Conservation (phyloP, 2,329 filamentous ascomycete genomes). For the Sporothrix brasiliensis region DNA sequence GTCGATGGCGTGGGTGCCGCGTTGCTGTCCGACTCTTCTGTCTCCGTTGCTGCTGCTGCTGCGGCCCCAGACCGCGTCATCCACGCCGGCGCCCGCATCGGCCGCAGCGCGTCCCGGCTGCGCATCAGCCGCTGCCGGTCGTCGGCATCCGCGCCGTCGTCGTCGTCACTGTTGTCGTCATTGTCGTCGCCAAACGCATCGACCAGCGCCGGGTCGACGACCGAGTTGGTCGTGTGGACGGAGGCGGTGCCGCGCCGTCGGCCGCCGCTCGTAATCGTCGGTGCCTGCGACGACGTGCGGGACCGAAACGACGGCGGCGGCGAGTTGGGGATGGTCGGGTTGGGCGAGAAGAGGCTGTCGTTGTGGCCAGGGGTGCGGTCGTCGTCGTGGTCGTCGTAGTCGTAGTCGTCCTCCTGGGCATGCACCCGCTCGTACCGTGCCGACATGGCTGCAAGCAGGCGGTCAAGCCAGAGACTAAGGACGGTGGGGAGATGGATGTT, state of each 20-base stretch:
- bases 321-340: conserved; percentile 54
- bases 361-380: conserved; percentile 47
- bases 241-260: conserved; percentile 14
- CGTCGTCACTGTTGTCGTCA: conserved; percentile 83
- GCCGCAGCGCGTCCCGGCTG: conserved; percentile 48
- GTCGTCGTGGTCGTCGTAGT: conserved; percentile 58
- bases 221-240: neutral
- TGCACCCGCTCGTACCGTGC: conserved; percentile 62
- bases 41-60: neutral
- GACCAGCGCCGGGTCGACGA: conserved; percentile 77
- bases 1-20: neutral
- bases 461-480: neutral
- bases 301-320: conserved; percentile 87
- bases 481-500: neutral
- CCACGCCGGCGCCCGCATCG: conserved; percentile 34
- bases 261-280: neutral
- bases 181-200: conserved; percentile 89
- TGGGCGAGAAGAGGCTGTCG: conserved; percentile 48
- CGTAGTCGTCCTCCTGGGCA: conserved; percentile 45
- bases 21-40: neutral
- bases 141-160: conserved; percentile 76
- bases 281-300: conserved; percentile 65
- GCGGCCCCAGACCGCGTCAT: conserved; percentile 35
- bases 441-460: conserved; percentile 48
- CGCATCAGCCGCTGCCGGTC: conserved; percentile 86